Evolutionary conservation across 805 yeast species (phyloP).

Genomic region (Saccharomycopsis sp.): DNA sequence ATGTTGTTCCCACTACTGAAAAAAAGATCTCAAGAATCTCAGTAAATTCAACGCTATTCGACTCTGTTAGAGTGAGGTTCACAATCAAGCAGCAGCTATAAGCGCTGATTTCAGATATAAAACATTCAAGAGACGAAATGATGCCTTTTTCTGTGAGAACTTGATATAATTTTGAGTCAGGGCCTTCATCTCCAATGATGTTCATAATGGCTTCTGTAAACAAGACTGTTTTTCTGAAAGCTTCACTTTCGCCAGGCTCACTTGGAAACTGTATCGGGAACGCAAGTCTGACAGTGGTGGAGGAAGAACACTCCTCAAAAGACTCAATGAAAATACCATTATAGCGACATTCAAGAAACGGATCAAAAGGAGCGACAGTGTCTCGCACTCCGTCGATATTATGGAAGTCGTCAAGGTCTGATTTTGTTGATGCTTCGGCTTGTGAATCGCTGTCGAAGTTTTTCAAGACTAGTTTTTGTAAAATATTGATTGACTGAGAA

Average conservation of each 20-base stretch:
- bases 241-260: neutral
- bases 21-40: neutral
- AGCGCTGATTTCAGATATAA: conserved; percentile 24
- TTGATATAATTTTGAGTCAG: no score
- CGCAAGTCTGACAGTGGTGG: no score
- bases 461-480: conserved; percentile 42
- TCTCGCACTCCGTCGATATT: no score
- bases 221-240: conserved; percentile 22
- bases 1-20: neutral
- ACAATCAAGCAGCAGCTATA: neutral
- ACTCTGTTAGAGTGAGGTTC: neutral
- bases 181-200: conserved; percentile 54
- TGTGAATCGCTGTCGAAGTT: no score
- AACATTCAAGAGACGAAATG: no score
- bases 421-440: conserved; percentile 14
- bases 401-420: conserved; percentile 1
- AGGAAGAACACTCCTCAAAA: no score
- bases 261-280: no score
- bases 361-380: no score
- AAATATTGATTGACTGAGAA: conserved; percentile 51
- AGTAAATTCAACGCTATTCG: neutral
- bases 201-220: conserved; percentile 44
- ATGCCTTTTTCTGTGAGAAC: no score
- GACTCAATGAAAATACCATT: conserved; percentile 34
- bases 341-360: no score